Base-by-base conservation (phyloP, 805 yeast species). In the Ogataea saltuana region DNA sequence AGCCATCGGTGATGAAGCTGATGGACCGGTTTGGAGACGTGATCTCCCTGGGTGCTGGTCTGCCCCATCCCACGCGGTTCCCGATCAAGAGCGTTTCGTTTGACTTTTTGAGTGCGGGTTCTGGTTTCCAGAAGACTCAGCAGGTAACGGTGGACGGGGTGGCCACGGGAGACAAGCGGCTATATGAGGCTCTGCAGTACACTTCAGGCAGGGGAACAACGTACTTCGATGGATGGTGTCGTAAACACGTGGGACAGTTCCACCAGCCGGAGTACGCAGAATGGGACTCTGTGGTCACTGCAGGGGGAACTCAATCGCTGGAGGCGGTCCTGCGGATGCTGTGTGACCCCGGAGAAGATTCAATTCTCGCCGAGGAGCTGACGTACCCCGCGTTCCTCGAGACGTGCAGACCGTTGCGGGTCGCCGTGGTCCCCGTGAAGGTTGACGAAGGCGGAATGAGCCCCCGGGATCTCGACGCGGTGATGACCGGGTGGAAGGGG, bases 221-320 rank as follows among this genome's bases (percentile, higher is more conserved):
- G 1, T 74, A 68, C 44, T 53, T 76, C 25, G 57, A 69, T 34
- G 43, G 58, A 3, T 77, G 71, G 61, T 48, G 72, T 44, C 65
- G 56, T 45, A 65, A 67, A 19, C 79, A 77, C 58, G 70, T 78
- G 17, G 48, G 45, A 12, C 41, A 57, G 46, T 67, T 70, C 42
- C 81, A 76, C 58, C 56, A 60, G 17, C 71, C 72, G n/a, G 64
- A 64, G 4, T 77, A 75, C 47, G 54, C 57, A 11, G 73, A 84
- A 61, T 90, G 96, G 96, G 83, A 76, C 51, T 64, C 80, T 25
- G 65, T 88, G 27, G 65, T 82, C 51, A 77, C 88, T 39, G 76
- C 83, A 10, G 98, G 98, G 51, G 88, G 87, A 69, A 90, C 97
- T n/a, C 88, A 86, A 64, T 78, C 87, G 5, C 83, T 95, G 83